These are phyloP conservation scores for Achaetomium macrosporum DNA, from an alignment of 2,329 filamentous ascomycete genomes.

Conservation along the genomic window DNA sequence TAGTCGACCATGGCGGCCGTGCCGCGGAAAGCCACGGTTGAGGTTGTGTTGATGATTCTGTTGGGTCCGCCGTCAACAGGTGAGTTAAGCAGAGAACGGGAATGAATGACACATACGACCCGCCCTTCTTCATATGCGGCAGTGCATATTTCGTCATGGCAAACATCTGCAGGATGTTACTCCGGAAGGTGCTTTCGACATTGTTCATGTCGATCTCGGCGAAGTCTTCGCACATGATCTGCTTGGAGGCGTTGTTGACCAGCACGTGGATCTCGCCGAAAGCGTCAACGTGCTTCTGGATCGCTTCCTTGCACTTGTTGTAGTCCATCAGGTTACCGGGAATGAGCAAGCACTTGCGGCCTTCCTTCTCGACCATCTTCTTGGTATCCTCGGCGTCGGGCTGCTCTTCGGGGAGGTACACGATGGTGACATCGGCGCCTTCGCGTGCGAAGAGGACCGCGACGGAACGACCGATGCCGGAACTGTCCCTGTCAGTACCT, in stretches of 20 bases:
- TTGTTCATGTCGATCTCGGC: constrained; percentile 48
- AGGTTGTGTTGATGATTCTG: constrained; percentile 51
- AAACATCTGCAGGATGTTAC: constrained; percentile 54
- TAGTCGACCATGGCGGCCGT: constrained; percentile 49
- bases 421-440: constrained; percentile 51
- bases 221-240: constrained; percentile 48
- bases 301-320: constrained; percentile 43
- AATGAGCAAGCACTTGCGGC: constrained; percentile 42
- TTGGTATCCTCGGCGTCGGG: constrained; percentile 50
- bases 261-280: constrained; percentile 44
- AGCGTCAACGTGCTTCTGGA: constrained; percentile 48
- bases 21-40: constrained; percentile 49
- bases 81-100: neutral
- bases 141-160: constrained; percentile 53
- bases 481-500: constrained; percentile 30
- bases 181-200: constrained; percentile 51
- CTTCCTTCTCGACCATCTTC: constrained; percentile 45
- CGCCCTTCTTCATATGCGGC: constrained; percentile 47
- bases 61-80: neutral
- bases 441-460: constrained; percentile 53
- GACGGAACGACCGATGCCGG: constrained; percentile 49
- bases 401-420: constrained; percentile 51
- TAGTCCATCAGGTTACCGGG: constrained; percentile 44
- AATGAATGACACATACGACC: constrained; percentile 26
- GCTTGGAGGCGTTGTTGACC: constrained; percentile 55